Base-by-base conservation (phyloP, 75 land plant species). In the Picea glauca region DNA sequence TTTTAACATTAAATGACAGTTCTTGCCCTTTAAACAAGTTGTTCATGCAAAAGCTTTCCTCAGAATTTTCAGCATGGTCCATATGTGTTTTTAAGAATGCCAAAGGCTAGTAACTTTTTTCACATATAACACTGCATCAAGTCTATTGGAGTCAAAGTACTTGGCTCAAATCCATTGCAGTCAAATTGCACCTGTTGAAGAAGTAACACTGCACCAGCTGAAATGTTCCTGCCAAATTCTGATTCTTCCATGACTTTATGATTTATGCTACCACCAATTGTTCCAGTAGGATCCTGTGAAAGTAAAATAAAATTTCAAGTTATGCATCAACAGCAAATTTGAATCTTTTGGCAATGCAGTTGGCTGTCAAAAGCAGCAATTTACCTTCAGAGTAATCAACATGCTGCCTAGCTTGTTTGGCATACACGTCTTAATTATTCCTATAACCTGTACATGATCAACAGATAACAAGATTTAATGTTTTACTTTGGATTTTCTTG, bases 271-370 rank as follows among this genome's bases (percentile, higher is more conserved):
- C 90, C 92, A 82, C 59, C 83, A 76, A 93, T 79, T 38, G 89
- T 86, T 73, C 92, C 96, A 20, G 92, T 88, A 35, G 88, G 92
- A 88, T 93, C 96, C 96, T 93, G 82, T 38, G 60, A 54, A 46
- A 43, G 18, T 20, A 58, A 54, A 76, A 32, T 20, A 77, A 32
- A 8, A 60, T 77, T 62, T 77, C 23, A 58, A 58, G 1, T 58
- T 35, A 4, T 15, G 20, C 65, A 23, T 60, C 9, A 68, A 63
- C 9, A n/a, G 14, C 35, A 1, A 76, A 60, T 26, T 61, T 21
- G 40, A 61, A 23, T 26, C 63, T 1, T 17, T 33, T 15, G 43
- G 43, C 4, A 67, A 13, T 8, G 43, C 18, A 20, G 15, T 35
- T 6, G 38, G 6, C 15, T 67, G 38, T 67, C 21, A 33, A 67